Base-by-base conservation (phyloP, 2,329 filamentous ascomycete species). In the Lasiodiplodia theobromae region DNA sequence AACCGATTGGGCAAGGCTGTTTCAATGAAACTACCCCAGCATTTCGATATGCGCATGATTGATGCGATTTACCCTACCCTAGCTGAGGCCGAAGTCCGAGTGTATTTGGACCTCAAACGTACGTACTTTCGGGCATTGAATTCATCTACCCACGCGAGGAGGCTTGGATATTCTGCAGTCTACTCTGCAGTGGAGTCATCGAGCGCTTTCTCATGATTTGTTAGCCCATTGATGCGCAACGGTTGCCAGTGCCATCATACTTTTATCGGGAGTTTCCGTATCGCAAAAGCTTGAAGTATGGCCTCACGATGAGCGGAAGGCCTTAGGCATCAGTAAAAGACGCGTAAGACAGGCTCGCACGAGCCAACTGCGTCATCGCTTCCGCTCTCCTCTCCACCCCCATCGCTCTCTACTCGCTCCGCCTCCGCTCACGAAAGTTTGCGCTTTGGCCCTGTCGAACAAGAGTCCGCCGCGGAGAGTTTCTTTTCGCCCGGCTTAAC, bases 341-440 rank as follows among this genome's bases (percentile, higher is more conserved):
- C 40, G 14, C 38, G 38, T 16, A 34, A 34, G 28, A 18, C 28
- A 31, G 25, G 25, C 12, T 56, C 52, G 52, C 52, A 56, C 52
- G 28, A 28, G 52, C 52, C 52, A 16, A 14, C 12, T 28, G 28
- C 52, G 52, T 31, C 25, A 34, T 31, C n/a, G 37, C 49, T 25
- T 60, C 56, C 56, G 56, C 56, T 25, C 56, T 60, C 56, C 56
- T 44, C 56, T 44, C 56, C 56, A 44, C 56, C 56, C 56, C 56
- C 21, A 18, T 21, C 8, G 21, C 23, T 11, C 25, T 37, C 28
- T 28, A 28, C 18, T 25, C 56, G n/a, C 56, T 44, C 56, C 56
- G 53, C 53, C 53, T 57, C 51, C 51, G 51, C 51, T 25, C 10
- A 8, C 23, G 51, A 51, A 28, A 28, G 28, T 16, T 23, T 28